Conservation (phyloP, 768 basidiomycete species). For the Phylloporus sp. region DNA sequence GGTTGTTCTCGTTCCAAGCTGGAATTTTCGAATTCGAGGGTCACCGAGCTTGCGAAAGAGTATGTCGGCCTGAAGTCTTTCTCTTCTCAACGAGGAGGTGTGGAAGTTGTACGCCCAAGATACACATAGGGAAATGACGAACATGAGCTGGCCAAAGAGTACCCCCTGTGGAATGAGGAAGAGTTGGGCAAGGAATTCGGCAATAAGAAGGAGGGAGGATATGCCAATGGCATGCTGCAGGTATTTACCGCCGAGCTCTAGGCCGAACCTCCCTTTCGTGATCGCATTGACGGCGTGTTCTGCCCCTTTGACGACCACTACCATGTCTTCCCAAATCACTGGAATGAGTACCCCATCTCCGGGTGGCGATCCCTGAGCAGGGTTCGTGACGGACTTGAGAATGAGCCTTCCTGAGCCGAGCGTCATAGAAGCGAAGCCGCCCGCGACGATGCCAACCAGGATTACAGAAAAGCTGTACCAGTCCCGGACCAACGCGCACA, state of each 20-base stretch:
- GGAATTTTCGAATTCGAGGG: constrained; percentile 10
- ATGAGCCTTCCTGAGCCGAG: constrained; percentile 24
- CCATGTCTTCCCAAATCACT: constrained; percentile 8
- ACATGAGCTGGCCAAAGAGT: constrained; percentile 34
- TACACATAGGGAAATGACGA: constrained; percentile 27
- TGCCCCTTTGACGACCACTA: constrained; percentile 27
- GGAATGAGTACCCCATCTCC: constrained; percentile 27
- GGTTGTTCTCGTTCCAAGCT: constrained; percentile 14
- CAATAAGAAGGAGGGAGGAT: constrained; percentile 25
- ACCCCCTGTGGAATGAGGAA: constrained; percentile 30
- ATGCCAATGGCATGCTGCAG: constrained; percentile 15
- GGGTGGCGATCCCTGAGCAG: constrained; percentile 16
- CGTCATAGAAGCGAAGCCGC: constrained; percentile 23
- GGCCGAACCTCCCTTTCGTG: constrained; percentile 24
- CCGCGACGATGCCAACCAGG: constrained; percentile 28
- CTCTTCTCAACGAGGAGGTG: constrained; percentile 30
- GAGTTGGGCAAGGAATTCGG: constrained; percentile 30
- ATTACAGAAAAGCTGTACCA: constrained; percentile 31
- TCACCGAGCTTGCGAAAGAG: constrained; percentile 13
- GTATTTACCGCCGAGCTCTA: constrained; percentile 7
- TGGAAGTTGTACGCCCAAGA: constrained; percentile 33
- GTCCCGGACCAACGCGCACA: constrained; percentile 23
- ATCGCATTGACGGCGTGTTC: constrained; percentile 27
- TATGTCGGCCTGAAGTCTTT: constrained; percentile 17
- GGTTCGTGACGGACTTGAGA: constrained; percentile 8